phyloP scores from a whole-genome alignment of 73 alveolate genomes.

The Tetrahymena elliotti region DNA sequence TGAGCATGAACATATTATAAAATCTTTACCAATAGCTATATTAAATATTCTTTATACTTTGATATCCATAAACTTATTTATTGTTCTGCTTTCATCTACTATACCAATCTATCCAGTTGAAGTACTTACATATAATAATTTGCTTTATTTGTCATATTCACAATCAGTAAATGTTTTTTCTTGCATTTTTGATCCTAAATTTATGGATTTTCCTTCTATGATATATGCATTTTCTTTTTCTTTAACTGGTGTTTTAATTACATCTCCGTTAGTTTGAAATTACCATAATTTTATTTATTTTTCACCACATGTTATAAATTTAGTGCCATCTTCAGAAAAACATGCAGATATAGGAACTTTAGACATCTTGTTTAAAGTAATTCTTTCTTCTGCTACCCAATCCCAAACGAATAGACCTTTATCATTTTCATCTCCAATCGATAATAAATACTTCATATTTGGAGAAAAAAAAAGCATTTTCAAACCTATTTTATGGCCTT shows the following conservation, averaged over 20 bases:
- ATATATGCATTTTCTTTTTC: conserved; percentile 33
- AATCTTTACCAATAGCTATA: conserved; percentile 51
- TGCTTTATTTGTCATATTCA: conserved; percentile 49
- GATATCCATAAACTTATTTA: conserved; percentile 91
- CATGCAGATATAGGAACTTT: conserved; percentile 54
- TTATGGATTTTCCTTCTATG: conserved; percentile 60
- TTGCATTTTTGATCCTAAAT: conserved; percentile 48
- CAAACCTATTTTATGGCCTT: conserved; percentile 90
- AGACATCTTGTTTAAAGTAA: conserved; percentile 61
- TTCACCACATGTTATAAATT: conserved; percentile 72
- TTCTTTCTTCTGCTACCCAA: conserved; percentile 47
- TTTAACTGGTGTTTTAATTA: conserved; percentile 30
- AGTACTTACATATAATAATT: conserved; percentile 65
- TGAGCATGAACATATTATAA: conserved; percentile 85
- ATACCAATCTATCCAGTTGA: conserved; percentile 80
- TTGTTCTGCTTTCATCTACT: conserved; percentile 55
- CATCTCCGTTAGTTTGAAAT: conserved; percentile 58
- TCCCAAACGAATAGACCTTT: conserved; percentile 82
- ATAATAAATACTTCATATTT: conserved; percentile 64
- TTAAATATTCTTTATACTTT: conserved; percentile 73
- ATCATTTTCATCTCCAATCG: conserved; percentile 92
- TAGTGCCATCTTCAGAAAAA: conserved; percentile 55
- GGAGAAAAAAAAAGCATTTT: conserved; percentile 79
- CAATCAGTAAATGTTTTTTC: conserved; percentile 47
- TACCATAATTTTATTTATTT: conserved; percentile 70